phyloP scores from a whole-genome alignment of 2,329 filamentous ascomycete species.

The Apiospora saccharicola region DNA sequence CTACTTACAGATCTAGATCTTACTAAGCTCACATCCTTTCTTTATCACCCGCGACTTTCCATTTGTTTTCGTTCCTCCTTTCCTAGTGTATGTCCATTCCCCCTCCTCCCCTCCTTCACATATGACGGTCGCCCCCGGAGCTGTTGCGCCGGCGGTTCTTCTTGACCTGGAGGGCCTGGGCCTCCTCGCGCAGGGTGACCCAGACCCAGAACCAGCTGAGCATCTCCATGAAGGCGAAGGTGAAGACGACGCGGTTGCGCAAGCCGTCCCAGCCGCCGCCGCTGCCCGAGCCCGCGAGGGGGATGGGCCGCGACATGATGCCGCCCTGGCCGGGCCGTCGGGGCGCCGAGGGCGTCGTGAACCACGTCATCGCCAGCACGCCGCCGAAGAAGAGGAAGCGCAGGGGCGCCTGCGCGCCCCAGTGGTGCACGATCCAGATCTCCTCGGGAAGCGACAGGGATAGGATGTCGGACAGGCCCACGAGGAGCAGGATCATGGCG shows the following conservation, averaged over 20 bases:
- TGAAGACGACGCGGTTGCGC: conserved; percentile 86
- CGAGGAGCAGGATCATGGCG: conserved; percentile 68
- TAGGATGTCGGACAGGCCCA: conserved; percentile 70
- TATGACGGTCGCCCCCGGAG: conserved; percentile 1
- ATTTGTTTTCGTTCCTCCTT: background rate
- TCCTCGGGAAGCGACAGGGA: conserved; percentile 75
- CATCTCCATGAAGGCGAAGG: conserved; percentile 84
- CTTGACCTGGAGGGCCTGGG: conserved; percentile 11
- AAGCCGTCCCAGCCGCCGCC: conserved; percentile 67
- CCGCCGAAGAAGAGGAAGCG: conserved; percentile 62
- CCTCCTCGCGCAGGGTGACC: conserved; percentile 73
- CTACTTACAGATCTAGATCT: conserved; percentile 5
- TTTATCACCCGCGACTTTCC: background rate
- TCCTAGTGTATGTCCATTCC: background rate
- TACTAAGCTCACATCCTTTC: background rate
- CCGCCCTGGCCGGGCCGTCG: conserved; percentile 47
- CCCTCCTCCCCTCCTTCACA: background rate
- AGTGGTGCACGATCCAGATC: conserved; percentile 67
- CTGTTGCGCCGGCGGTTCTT: conserved; percentile 17
- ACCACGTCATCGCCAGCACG: conserved; percentile 60
- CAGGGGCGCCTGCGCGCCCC: conserved; percentile 69
- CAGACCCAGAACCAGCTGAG: conserved; percentile 88
- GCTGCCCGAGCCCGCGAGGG: conserved; percentile 45
- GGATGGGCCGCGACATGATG: conserved; percentile 44
- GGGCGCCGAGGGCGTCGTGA: conserved; percentile 43